Conservation (phyloP, 2,329 filamentous ascomycete genomes). For the Orbilia blumenaviensis region DNA sequence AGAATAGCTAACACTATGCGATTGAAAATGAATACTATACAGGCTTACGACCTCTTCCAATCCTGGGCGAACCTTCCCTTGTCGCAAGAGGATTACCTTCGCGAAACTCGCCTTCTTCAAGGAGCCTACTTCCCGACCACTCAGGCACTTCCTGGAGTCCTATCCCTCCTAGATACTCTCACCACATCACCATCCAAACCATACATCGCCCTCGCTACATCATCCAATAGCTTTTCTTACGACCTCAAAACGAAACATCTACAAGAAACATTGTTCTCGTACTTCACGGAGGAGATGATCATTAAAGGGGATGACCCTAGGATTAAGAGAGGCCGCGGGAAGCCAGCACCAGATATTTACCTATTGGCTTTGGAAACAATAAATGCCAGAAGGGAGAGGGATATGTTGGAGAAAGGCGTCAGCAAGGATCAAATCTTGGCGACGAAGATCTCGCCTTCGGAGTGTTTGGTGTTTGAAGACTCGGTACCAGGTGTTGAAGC, state of each 20-base stretch:
- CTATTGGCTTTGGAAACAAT: constrained; percentile 83
- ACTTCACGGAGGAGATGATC: constrained; percentile 75
- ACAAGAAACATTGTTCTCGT: constrained; percentile 66
- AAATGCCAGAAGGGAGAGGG: constrained; percentile 69
- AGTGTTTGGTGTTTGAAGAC: constrained; percentile 97
- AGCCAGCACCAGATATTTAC: constrained; percentile 95
- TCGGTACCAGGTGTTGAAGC: constrained; percentile 91
- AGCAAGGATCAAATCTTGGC: constrained; percentile 44
- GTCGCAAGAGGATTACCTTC: constrained; percentile 72
- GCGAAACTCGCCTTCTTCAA: constrained; percentile 72
- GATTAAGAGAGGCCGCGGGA: constrained; percentile 81
- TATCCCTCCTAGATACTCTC: constrained; percentile 72
- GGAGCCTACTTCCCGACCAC: constrained; percentile 75
- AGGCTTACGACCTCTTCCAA: constrained; percentile 72
- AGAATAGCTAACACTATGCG: constrained; percentile 6
- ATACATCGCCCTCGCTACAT: constrained; percentile 81
- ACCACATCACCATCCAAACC: constrained; percentile 64
- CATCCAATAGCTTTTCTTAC: constrained; percentile 76
- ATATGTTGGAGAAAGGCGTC: constrained; percentile 40
- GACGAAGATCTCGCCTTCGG: constrained; percentile 75
- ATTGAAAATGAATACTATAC: constrained; percentile 2
- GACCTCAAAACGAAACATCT: constrained; percentile 76
- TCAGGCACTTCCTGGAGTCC: constrained; percentile 81
- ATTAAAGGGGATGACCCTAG: constrained; percentile 86
- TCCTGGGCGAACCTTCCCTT: constrained; percentile 89